Base-by-base conservation (phyloP, 2,329 filamentous ascomycete genomes). In the Xylaria sp. region DNA sequence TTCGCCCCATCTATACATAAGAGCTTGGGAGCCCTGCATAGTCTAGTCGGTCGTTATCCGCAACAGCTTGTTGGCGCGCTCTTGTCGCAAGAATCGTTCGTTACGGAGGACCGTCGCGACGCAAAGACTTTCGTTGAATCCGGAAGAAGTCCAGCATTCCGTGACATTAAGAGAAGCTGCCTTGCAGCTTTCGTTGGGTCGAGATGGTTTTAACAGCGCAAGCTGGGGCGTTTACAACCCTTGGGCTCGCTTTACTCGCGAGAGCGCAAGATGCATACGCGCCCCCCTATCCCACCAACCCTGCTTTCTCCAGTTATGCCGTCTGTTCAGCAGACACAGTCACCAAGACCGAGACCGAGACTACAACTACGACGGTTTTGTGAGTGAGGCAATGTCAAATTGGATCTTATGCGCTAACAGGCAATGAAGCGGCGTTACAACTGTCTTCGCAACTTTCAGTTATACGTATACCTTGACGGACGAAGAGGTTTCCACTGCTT, bases 261-360 rank as follows among this genome's bases (percentile, higher is more conserved):
- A 57, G 41, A 41, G 58, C 43, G 39, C 56, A 55, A 48, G 54
- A 40, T 22, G n/a, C 13, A 71, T 45, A 66, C 48, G n/a, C n/a
- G n/a, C 21, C 13, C 24, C 43, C 51, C 48, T 20, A 53, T 24
- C 20, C 40, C 38, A 26, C 34, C 8, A 20, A 44, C 34, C 18
- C 39, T 48, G 41, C 51, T 21, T 53, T 53, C 46, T 19, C 61
- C 24, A 20, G 40, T 38, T 48, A 48, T 2, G 53, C 50, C 8
- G 18, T 58, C 19, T 62, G 59, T 18, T 48, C 44, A 22, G 46
- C 64, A 2, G 55, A 52, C 37, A 65, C 58, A 21, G 43, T 62
- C 17, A 66, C 66, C 7, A 49, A 60, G 34, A 65, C 61, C 13
- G 56, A 57, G 16, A 63, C 59, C 3, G 52, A 64, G 45, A 67